Conservation (phyloP, 805 yeast species). For the Starmerella etchellsii region DNA sequence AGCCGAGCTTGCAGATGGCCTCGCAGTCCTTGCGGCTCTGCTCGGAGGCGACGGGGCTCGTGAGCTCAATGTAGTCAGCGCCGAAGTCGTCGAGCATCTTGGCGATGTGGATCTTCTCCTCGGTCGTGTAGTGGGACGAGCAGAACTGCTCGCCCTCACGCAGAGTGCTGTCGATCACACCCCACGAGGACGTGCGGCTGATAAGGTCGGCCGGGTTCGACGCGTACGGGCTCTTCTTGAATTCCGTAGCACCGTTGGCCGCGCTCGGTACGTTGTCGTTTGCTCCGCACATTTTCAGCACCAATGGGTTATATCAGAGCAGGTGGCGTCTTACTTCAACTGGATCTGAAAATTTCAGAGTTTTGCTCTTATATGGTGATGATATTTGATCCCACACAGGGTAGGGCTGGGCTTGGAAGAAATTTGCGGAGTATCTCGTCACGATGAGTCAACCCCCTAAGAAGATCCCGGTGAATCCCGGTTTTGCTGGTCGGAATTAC, state of each 20-base stretch:
- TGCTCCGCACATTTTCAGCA: not conserved
- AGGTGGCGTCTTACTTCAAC: too few species aligned
- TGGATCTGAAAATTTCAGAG: too few species aligned
- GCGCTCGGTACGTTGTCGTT: constrained; percentile 12
- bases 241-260: constrained; percentile 19
- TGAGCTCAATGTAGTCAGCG: constrained; percentile 92
- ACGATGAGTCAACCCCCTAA: too few species aligned
- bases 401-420: too few species aligned
- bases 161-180: constrained; percentile 85
- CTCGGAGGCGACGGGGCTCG: constrained; percentile 96
- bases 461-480: too few species aligned
- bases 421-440: too few species aligned
- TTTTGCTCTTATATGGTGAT: too few species aligned
- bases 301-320: too few species aligned
- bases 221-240: constrained; percentile 65
- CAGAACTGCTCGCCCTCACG: constrained; percentile 99
- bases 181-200: constrained; percentile 78
- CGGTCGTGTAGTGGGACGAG: constrained; percentile 88
- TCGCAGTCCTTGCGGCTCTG: constrained; percentile 90
- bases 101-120: constrained; percentile 92
- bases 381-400: too few species aligned
- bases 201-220: constrained; percentile 88
- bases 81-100: constrained; percentile 95
- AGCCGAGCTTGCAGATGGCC: constrained; percentile 93
- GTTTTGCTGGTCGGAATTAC: too few species aligned